Conservation (phyloP, 1,284 basidiomycete species). For the Malassezia globosa region DNA sequence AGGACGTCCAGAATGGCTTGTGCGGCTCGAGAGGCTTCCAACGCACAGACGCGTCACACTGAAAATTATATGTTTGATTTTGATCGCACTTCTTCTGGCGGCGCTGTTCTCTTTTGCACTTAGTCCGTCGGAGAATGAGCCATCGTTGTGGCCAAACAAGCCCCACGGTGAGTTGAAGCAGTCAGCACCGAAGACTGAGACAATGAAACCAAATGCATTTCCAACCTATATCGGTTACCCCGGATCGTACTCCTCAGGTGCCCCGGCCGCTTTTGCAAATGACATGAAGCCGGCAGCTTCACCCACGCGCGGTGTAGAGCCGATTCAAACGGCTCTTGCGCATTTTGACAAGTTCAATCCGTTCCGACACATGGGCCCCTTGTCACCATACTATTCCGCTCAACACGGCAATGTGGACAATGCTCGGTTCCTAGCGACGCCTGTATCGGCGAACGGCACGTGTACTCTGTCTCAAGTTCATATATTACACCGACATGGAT, state of each 20-base stretch:
- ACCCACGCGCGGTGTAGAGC: constrained; percentile 26
- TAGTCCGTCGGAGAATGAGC: constrained; percentile 5
- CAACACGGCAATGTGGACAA: constrained; percentile 35
- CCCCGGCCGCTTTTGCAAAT: constrained; percentile 30
- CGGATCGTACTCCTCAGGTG: constrained; percentile 32
- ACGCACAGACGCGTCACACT: not conserved
- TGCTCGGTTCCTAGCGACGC: constrained; percentile 27
- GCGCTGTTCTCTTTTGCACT: constrained; percentile 33
- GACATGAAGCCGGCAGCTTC: constrained; percentile 28
- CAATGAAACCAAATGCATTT: constrained; percentile 17
- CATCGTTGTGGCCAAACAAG: constrained; percentile 12
- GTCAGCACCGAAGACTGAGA: constrained; percentile 14
- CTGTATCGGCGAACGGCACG: constrained; percentile 9
- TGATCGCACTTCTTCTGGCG: constrained; percentile 10
- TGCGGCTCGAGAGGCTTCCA: not conserved
- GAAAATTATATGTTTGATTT: not conserved
- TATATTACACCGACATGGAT: constrained; percentile 43
- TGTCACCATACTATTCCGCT: constrained; percentile 38
- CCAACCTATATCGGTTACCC: constrained; percentile 36
- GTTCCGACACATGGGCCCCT: constrained; percentile 43
- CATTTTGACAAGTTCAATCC: constrained; percentile 27
- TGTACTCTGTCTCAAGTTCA: constrained; percentile 37
- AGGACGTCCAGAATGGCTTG: constrained; percentile 15
- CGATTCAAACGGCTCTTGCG: constrained; percentile 35
- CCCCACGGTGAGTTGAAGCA: constrained; percentile 29